phyloP scores from a whole-genome alignment of 2,329 filamentous ascomycete species.

The Cryoendolithus antarcticus region DNA sequence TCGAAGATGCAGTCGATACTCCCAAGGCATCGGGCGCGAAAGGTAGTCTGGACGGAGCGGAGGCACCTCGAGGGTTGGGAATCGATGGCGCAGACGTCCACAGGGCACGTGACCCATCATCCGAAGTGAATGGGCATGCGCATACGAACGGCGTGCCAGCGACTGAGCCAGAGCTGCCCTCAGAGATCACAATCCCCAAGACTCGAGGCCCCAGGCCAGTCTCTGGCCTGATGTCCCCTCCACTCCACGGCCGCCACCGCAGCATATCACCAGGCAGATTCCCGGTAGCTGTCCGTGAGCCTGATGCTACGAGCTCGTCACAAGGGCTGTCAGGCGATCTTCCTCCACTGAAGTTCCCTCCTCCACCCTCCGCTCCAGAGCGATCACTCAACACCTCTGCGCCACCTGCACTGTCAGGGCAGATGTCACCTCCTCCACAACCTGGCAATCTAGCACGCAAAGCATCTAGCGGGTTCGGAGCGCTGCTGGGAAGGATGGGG shows the following conservation, averaged over 20 bases:
- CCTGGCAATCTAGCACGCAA: conserved; percentile 44
- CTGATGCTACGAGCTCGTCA: too few relatives aligned
- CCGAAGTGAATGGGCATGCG: conserved; percentile 1
- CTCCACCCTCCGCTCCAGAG: conserved; percentile 3
- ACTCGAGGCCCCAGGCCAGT: conserved; percentile 1
- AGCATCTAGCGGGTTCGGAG: conserved; percentile 76
- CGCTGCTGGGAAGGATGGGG: conserved; percentile 53
- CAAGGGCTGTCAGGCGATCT: neutral
- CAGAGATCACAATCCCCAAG: neutral
- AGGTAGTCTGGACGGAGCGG: conserved; percentile 13
- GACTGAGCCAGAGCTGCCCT: neutral
- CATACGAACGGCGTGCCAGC: neutral
- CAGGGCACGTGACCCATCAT: neutral
- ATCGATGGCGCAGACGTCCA: conserved; percentile 5
- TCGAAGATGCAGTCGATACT: conserved; percentile 64
- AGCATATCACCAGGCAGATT: conserved; percentile 1
- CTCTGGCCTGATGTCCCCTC: neutral
- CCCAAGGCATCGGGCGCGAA: conserved; percentile 9
- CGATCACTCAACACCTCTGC: conserved; percentile 3
- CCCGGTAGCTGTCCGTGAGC: neutral
- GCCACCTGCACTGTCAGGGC: conserved; percentile 10
- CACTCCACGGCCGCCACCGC: neutral
- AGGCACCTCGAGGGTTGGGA: conserved; percentile 8
- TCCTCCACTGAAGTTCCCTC: conserved; percentile 2
- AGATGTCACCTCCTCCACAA: conserved; percentile 26